Percentiles rank a stretch among this genome's conserved stretches.
Evolutionary conservation across 1,284 basidiomycete species (phyloP).

Genomic region (Athelia psychrophila): DNA sequence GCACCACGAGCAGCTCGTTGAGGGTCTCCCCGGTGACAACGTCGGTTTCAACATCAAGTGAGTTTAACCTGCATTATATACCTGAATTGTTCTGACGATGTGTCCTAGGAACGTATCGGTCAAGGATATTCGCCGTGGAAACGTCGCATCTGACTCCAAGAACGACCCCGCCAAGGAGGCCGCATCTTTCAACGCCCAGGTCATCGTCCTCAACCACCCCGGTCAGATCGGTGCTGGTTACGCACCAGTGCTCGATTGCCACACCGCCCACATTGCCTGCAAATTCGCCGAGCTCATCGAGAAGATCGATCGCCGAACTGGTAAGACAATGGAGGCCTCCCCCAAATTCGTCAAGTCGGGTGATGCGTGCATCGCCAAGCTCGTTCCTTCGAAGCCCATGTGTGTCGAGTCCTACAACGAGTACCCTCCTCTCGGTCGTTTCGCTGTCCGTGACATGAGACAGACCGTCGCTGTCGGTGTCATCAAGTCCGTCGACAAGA

Average conservation of each 20-base stretch:
- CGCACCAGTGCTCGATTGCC: slow-evolving; percentile 98
- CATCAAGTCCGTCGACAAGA: slow-evolving; percentile 95
- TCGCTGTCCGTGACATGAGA: slow-evolving; percentile 98
- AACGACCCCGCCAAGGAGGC: slow-evolving; percentile 99
- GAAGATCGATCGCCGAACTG: slow-evolving; percentile 99
- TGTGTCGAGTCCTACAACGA: slow-evolving; percentile 93
- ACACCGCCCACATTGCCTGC: slow-evolving; percentile 99
- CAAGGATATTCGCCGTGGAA: slow-evolving; percentile 99
- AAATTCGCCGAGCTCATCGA: slow-evolving; percentile 97
- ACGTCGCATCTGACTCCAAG: slow-evolving; percentile 99
- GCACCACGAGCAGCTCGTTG: slow-evolving; percentile 99
- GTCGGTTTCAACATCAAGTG: slow-evolving; percentile 98
- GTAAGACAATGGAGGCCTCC: slow-evolving; percentile 83
- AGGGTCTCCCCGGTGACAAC: slow-evolving; percentile 98
- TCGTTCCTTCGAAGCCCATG: slow-evolving; percentile 96
- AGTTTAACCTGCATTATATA: slow-evolving; percentile 26
- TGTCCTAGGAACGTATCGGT: slow-evolving; percentile 94
- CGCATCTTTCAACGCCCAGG: slow-evolving; percentile 99
- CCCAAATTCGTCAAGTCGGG: slow-evolving; percentile 99
- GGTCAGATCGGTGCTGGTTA: slow-evolving; percentile 99
- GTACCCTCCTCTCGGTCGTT: slow-evolving; percentile 99
- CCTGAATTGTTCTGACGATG: neutral
- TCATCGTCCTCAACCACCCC: slow-evolving; percentile 99
- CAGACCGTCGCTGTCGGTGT: slow-evolving; percentile 97
- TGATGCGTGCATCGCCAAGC: slow-evolving; percentile 97